These are phyloP conservation scores for Allium cepa DNA, from an alignment of 106 monocot species.

Conservation along the genomic window DNA sequence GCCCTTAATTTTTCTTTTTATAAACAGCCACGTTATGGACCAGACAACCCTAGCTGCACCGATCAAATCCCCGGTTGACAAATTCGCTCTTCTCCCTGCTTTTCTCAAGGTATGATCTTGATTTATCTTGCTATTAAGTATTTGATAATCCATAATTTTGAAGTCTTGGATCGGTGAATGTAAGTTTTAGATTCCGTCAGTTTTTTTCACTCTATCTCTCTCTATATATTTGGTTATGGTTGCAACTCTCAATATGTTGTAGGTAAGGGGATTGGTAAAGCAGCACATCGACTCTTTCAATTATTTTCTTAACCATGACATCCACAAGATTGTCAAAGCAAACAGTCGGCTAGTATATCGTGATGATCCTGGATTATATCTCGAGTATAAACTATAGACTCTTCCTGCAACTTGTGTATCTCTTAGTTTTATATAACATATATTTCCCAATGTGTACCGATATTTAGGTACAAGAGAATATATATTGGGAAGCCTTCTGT, in stretches of 20 bases:
- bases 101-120: constrained; percentile 48
- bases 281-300: constrained; percentile 90
- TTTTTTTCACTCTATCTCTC: background rate
- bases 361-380: constrained; percentile 38
- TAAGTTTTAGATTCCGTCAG: background rate
- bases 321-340: constrained; percentile 84
- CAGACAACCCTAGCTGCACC: constrained; percentile 44
- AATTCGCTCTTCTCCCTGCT: constrained; percentile 73
- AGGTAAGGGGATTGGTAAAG: constrained; percentile 93
- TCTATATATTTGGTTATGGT: too few species aligned
- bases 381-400: constrained; percentile 18
- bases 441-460: background rate
- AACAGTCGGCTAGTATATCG: constrained; percentile 53
- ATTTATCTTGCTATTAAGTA: background rate
- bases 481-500: constrained; percentile 40
- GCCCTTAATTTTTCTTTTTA: background rate
- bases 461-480: constrained; percentile 54
- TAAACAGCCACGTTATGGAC: background rate
- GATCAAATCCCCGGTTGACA: constrained; percentile 57
- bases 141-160: background rate
- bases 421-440: too few species aligned
- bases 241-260: background rate
- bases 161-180: background rate
- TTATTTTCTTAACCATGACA: constrained; percentile 64
- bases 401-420: too few species aligned